Conservation (phyloP, 768 basidiomycete species). For the Boletus tylopilopsis region DNA sequence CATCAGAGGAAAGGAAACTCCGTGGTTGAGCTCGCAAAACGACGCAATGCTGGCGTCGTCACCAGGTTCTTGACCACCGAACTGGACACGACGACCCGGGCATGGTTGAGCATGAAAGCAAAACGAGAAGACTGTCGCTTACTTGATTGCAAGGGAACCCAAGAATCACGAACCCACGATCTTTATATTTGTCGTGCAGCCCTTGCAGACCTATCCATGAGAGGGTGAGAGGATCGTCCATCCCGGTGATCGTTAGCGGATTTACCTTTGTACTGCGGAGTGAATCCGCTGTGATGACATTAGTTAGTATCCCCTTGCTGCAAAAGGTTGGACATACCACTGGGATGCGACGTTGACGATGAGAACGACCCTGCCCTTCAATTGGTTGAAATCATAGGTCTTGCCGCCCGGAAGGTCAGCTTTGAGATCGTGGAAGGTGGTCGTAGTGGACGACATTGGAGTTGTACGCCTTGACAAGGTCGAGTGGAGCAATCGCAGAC, state of each 20-base stretch:
- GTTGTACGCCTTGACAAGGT: slow-evolving; percentile 8
- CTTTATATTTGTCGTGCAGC: slow-evolving; percentile 79
- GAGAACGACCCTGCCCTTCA: slow-evolving; percentile 75
- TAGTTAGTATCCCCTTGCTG: background rate
- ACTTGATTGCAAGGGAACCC: slow-evolving; percentile 94
- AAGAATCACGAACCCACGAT: slow-evolving; percentile 69
- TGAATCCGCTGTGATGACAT: slow-evolving; percentile 61
- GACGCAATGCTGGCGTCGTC: slow-evolving; percentile 68
- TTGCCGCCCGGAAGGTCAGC: slow-evolving; percentile 56
- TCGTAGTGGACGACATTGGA: slow-evolving; percentile 24
- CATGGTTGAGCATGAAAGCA: background rate
- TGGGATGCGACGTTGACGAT: slow-evolving; percentile 76
- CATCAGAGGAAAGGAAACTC: slow-evolving; percentile 88
- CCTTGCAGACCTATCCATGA: slow-evolving; percentile 62
- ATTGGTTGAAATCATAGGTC: slow-evolving; percentile 57
- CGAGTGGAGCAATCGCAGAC: slow-evolving; percentile 8
- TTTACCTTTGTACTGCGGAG: slow-evolving; percentile 70
- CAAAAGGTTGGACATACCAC: slow-evolving; percentile 38
- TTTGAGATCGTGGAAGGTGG: slow-evolving; percentile 64
- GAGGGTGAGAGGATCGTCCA: background rate
- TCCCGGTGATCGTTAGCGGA: background rate
- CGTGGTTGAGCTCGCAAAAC: slow-evolving; percentile 80
- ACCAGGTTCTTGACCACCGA: slow-evolving; percentile 84
- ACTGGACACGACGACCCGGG: slow-evolving; percentile 48
- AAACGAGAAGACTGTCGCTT: too few relatives aligned